Evolutionary conservation across 202 grass and related monocot genomes (phyloP).

Genomic region (Sporobolus alterniflorus): DNA sequence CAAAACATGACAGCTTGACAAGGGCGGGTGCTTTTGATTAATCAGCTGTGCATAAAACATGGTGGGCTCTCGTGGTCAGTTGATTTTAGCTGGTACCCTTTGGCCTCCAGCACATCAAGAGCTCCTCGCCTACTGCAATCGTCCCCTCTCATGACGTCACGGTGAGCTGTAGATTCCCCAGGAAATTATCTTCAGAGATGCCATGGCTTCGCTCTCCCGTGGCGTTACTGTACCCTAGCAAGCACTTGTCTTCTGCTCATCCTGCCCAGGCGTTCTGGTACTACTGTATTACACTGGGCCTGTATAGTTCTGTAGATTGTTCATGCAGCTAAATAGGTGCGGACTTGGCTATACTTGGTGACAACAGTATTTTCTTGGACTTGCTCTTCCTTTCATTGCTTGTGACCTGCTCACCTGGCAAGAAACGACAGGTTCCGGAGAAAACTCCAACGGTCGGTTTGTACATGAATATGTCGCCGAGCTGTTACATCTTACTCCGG

Average conservation of each 20-base stretch:
- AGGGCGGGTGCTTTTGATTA: conserved; percentile 34
- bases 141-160: conserved; percentile 11
- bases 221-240: background rate
- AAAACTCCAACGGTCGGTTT: background rate
- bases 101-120: conserved; percentile 44
- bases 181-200: background rate
- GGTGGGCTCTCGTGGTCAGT: conserved; percentile 25
- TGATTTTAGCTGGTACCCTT: conserved; percentile 41
- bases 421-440: background rate
- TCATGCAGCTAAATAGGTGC: background rate
- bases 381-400: background rate
- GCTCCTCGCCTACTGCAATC: conserved; percentile 12
- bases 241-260: background rate
- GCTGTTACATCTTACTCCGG: background rate
- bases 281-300: background rate
- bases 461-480: background rate
- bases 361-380: background rate
- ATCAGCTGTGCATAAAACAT: conserved; percentile 28
- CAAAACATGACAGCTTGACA: conserved; percentile 6
- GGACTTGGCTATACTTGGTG: no score
- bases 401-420: background rate
- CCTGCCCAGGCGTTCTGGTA: background rate
- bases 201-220: background rate
- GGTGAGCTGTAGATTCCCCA: conserved; percentile 42
- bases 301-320: background rate